These are phyloP conservation scores for Trematosphaeria pertusa DNA, from an alignment of 2,329 filamentous ascomycete genomes.

Conservation along the genomic window DNA sequence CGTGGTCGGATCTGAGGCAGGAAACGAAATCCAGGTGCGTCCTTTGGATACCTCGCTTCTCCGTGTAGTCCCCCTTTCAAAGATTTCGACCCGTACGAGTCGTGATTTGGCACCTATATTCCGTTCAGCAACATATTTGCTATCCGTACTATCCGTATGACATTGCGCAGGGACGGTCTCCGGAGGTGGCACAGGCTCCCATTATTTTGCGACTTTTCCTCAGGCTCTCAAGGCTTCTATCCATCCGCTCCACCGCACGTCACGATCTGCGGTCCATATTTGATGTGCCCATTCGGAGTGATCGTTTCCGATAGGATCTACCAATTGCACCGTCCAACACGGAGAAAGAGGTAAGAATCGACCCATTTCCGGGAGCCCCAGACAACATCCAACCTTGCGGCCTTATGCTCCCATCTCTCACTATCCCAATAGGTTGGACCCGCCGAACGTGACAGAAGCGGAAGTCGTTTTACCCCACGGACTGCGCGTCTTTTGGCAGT, in stretches of 20 bases:
- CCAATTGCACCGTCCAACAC: neutral
- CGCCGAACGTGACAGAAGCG: conserved; percentile 5
- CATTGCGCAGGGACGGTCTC: no score
- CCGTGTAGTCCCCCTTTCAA: conserved; percentile 16
- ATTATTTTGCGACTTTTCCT: no score
- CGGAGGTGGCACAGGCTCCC: no score
- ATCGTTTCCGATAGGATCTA: conserved; percentile 17
- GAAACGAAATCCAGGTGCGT: conserved; percentile 13
- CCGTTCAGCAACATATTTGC: no score
- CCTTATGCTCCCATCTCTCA: conserved; percentile 13
- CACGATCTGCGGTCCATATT: conserved; percentile 1
- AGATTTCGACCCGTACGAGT: conserved; percentile 9
- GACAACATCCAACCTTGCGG: conserved; percentile 3
- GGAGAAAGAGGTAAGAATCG: conserved; percentile 5
- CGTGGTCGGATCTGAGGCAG: conserved; percentile 19
- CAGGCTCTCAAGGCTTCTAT: conserved; percentile 1
- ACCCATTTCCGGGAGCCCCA: conserved; percentile 10
- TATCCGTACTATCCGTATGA: neutral
- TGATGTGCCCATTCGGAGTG: conserved; percentile 5
- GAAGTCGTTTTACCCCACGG: conserved; percentile 17
- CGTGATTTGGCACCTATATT: neutral
- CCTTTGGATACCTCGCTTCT: conserved; percentile 9
- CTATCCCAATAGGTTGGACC: conserved; percentile 8
- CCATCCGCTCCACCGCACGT: neutral
- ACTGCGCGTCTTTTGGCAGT: conserved; percentile 14